Base-by-base conservation (phyloP, 495 filamentous ascomycete genomes). In the Oidiodendron maius region DNA sequence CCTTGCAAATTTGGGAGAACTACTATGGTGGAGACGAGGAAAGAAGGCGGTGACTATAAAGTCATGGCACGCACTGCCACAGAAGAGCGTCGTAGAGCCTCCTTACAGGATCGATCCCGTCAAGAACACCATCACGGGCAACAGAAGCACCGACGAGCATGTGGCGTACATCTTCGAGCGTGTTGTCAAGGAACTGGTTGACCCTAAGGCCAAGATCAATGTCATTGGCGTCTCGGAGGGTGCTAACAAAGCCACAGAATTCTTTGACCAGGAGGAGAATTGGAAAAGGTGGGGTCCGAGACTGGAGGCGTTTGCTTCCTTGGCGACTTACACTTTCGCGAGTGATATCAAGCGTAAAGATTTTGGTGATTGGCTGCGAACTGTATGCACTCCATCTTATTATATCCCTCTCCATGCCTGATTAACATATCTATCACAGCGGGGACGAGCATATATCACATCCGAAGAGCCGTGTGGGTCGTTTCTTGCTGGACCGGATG, bases 1-100 rank as follows among this genome's bases (percentile, higher is more conserved):
- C 5, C 70, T 91, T 37, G 80, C 83, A 12, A 95, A 93, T 59
- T 63, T 77, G 1, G 87, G 85, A 4, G 78, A 91, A 61, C 58
- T 85, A 13, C 56, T 77, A 49, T 93, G 84, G 83, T 78, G 81
- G 61, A 76, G 79, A 25, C 69, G 71, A 37, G 71, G 70, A 0
- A 61, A 70, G 39, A 66, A 66, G 12, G 71, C 82, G 0, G 65
- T 93, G 23, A 82, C 74, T 4, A 59, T 69, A 2, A 38, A 38
- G 1, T 76, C 70, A 1, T 83, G 83, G 68, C 55, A 66, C 24
- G 59, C 61, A 0, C 55, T 79, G 9, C 80, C 83, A 3, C 73
- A 77, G 50, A 64, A 67, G 24, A 77, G 72, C 30, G 76, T 71
- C 12, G 77, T 80, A 40, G 58, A 73, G 38, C 62, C 61, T 9